A percentile compares a stretch with the other conserved stretches of the same genome.
These are phyloP conservation scores for Epithele typhae DNA, from an alignment of 768 basidiomycete genomes.

Conservation along the genomic window DNA sequence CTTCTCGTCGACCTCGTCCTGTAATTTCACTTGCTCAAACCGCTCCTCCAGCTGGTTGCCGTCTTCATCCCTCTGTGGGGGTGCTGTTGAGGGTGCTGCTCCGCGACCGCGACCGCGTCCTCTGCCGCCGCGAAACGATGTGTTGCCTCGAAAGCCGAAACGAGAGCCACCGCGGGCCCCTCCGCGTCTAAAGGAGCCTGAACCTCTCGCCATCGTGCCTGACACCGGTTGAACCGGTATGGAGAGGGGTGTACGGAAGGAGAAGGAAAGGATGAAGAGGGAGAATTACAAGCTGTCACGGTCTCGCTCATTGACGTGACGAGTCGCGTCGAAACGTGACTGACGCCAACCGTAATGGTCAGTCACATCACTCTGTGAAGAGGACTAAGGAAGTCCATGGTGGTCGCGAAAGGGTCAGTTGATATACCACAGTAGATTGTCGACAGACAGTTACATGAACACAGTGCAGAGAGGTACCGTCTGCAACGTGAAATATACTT, in stretches of 20 bases:
- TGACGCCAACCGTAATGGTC: conserved; percentile 10
- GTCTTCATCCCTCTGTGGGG: conserved; percentile 78
- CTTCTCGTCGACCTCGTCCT: conserved; percentile 91
- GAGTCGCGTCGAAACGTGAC: conserved; percentile 10
- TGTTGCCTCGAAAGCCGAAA: conserved; percentile 33
- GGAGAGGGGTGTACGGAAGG: neutral
- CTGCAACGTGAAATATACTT: too few species aligned
- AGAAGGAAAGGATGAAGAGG: neutral
- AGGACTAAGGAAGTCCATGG: too few species aligned
- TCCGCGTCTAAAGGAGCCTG: conserved; percentile 19
- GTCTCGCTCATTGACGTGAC: conserved; percentile 2
- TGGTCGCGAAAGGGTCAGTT: too few species aligned
- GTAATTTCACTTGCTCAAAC: conserved; percentile 72
- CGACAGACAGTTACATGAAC: too few species aligned
- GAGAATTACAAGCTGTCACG: neutral
- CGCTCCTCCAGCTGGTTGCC: conserved; percentile 82
- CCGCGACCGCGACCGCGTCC: conserved; percentile 47
- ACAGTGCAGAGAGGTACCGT: too few species aligned
- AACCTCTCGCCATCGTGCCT: conserved; percentile 23
- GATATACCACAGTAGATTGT: too few species aligned
- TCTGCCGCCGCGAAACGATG: conserved; percentile 37
- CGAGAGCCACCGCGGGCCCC: conserved; percentile 34
- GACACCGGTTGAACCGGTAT: neutral
- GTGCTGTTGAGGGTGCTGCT: conserved; percentile 38
- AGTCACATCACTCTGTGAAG: too few species aligned